phyloP scores from a whole-genome alignment of 768 basidiomycete species.

The Obba rivulosa region DNA sequence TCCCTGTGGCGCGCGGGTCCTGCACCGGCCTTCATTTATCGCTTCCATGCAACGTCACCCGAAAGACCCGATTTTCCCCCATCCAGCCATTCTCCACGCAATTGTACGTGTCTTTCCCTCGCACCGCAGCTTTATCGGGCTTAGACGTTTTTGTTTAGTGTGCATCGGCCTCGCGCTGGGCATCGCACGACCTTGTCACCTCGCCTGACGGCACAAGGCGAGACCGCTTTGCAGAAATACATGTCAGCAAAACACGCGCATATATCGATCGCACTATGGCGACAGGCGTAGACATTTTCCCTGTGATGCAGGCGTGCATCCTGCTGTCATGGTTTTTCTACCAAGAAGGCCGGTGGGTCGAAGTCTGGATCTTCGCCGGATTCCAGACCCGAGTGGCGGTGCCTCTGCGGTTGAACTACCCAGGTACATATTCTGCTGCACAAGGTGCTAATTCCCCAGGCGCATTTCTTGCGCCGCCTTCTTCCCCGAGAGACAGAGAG shows the following conservation, averaged over 20 bases:
- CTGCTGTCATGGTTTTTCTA: conserved; percentile 89
- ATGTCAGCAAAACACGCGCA: conserved; percentile 80
- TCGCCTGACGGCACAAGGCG: conserved; percentile 70
- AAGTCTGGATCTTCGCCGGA: conserved; percentile 87
- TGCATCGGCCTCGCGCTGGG: conserved; percentile 80
- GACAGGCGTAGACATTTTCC: conserved; percentile 83
- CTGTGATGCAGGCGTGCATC: conserved; percentile 82
- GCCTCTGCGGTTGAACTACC: conserved; percentile 79
- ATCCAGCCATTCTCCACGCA: conserved; percentile 85
- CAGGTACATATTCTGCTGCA: conserved; percentile 67
- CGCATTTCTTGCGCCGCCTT: conserved; percentile 78
- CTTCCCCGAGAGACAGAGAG: conserved; percentile 70
- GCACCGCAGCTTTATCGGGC: conserved; percentile 5
- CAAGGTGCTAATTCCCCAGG: conserved; percentile 65
- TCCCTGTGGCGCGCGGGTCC: conserved; percentile 78
- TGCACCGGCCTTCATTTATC: conserved; percentile 78
- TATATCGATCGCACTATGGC: conserved; percentile 89
- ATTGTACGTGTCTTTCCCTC: conserved; percentile 49
- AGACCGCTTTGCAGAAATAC: conserved; percentile 85
- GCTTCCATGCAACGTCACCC: conserved; percentile 78
- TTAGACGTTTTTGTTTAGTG: conserved; percentile 43
- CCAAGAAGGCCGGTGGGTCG: conserved; percentile 85
- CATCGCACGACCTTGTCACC: conserved; percentile 60
- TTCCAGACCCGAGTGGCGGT: conserved; percentile 81
- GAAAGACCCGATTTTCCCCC: conserved; percentile 78